Percentiles rank a stretch among this genome's conserved stretches.
These are phyloP conservation scores for Hysterangium stoloniferum DNA, from an alignment of 768 basidiomycete species.

Conservation along the genomic window DNA sequence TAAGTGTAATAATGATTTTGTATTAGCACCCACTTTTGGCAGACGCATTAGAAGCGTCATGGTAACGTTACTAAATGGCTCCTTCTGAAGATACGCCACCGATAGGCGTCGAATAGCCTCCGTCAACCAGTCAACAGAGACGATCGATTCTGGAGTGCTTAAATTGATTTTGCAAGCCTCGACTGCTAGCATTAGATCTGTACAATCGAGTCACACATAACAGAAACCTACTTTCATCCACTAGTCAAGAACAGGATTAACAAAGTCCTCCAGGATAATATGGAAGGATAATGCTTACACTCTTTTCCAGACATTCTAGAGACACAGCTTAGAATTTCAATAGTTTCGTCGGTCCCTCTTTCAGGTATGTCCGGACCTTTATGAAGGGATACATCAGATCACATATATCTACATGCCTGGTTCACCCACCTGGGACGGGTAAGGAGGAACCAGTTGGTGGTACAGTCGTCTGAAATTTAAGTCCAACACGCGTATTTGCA, in stretches of 20 bases:
- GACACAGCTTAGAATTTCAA: conserved; percentile 63
- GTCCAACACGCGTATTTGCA: conserved; percentile 82
- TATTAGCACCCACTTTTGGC: conserved; percentile 49
- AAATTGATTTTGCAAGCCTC: conserved; percentile 57
- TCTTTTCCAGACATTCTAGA: conserved; percentile 58
- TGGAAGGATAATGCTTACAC: conserved; percentile 44
- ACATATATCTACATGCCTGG: not conserved
- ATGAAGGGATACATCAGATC: not conserved
- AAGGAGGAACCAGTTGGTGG: conserved; percentile 18
- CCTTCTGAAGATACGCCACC: conserved; percentile 51
- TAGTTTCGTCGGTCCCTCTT: conserved; percentile 62
- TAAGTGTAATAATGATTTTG: conserved; percentile 4
- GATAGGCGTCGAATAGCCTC: conserved; percentile 69
- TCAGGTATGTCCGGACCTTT: conserved; percentile 34
- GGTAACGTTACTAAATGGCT: conserved; percentile 52
- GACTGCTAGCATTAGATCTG: conserved; percentile 34
- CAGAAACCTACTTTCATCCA: conserved; percentile 50
- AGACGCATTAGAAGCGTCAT: conserved; percentile 49
- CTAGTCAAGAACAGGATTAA: conserved; percentile 28
- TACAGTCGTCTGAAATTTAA: conserved; percentile 72
- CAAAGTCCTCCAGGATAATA: conserved; percentile 13
- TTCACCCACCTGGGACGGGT: not conserved
- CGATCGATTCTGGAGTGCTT: conserved; percentile 43
- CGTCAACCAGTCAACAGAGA: conserved; percentile 74
- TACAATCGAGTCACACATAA: not conserved